Conservation (phyloP, 1,139 yeast genomes). For the Sugiyamaella castrensis region DNA sequence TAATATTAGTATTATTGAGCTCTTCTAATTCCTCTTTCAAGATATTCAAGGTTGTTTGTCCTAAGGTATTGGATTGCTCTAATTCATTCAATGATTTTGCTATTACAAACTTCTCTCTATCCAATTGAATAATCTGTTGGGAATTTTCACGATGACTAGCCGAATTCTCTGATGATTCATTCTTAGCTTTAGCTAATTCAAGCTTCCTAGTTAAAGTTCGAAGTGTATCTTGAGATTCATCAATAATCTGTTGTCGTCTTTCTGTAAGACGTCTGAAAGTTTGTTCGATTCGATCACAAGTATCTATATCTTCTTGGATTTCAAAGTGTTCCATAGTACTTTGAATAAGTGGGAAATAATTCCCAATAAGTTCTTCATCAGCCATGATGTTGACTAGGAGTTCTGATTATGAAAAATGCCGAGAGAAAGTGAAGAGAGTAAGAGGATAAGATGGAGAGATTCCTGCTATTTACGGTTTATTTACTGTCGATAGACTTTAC, state of each 20-base stretch:
- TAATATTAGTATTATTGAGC: slow-evolving; percentile 35
- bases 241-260: slow-evolving; percentile 20
- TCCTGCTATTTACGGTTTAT: too few relatives aligned
- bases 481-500: too few relatives aligned
- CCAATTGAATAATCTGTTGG: slow-evolving; percentile 39
- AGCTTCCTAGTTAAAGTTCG: slow-evolving; percentile 32
- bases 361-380: slow-evolving; percentile 13
- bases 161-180: slow-evolving; percentile 36
- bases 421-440: not conserved
- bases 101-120: slow-evolving; percentile 49
- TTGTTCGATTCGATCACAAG: slow-evolving; percentile 25
- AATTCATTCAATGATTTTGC: slow-evolving; percentile 58
- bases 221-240: slow-evolving; percentile 23
- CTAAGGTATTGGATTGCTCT: slow-evolving; percentile 50
- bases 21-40: slow-evolving; percentile 43
- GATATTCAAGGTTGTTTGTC: slow-evolving; percentile 45
- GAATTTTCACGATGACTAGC: slow-evolving; percentile 31
- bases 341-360: slow-evolving; percentile 16
- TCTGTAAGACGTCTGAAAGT: slow-evolving; percentile 22
- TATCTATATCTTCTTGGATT: slow-evolving; percentile 47
- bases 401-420: not conserved
- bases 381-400: slow-evolving; percentile 3
- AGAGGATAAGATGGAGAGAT: too few relatives aligned
- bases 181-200: slow-evolving; percentile 32
- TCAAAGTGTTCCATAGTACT: slow-evolving; percentile 49